Percentiles rank a stretch among this genome's conserved stretches.
These are phyloP conservation scores for Mortierella sp. DNA, from an alignment of 371 early-diverging fungal species.

Conservation along the genomic window DNA sequence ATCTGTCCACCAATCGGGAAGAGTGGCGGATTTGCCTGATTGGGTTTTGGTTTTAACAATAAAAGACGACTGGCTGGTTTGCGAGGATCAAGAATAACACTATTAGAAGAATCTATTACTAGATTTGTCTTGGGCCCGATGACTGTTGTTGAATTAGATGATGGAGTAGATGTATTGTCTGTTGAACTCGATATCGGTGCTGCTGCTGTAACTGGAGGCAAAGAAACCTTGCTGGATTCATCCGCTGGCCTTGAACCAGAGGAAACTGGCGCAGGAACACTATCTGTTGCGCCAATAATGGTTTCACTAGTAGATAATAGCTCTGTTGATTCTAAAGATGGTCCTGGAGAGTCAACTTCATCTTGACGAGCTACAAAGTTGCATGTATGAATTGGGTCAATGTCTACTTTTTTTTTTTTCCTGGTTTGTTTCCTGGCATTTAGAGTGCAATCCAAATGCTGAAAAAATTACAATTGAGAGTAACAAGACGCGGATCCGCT, in stretches of 20 bases:
- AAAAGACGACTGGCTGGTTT: constrained; percentile 11
- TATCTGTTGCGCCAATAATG: too few species aligned
- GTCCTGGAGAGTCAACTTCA: not conserved
- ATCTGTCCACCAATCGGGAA: constrained; percentile 18
- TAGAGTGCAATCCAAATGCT: too few species aligned
- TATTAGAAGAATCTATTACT: not conserved
- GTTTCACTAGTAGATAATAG: too few species aligned
- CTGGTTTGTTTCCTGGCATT: not conserved
- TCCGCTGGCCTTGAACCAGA: too few species aligned
- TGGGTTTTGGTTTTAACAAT: not conserved
- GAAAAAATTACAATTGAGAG: not conserved
- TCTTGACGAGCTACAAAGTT: not conserved
- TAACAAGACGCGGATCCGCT: not conserved
- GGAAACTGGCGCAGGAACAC: too few species aligned
- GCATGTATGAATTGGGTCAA: not conserved
- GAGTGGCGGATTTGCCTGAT: constrained; percentile 21
- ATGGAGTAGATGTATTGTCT: too few species aligned
- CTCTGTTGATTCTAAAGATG: not conserved
- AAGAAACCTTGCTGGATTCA: too few species aligned
- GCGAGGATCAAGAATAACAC: constrained; percentile 3
- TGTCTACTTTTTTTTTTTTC: too few species aligned
- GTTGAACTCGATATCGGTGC: not conserved
- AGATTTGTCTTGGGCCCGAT: not conserved
- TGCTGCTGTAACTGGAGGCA: not conserved
- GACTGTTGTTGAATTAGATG: not conserved